phyloP scores from a whole-genome alignment of 2,329 filamentous ascomycete species.

The Chaetoscypha palmicola region DNA sequence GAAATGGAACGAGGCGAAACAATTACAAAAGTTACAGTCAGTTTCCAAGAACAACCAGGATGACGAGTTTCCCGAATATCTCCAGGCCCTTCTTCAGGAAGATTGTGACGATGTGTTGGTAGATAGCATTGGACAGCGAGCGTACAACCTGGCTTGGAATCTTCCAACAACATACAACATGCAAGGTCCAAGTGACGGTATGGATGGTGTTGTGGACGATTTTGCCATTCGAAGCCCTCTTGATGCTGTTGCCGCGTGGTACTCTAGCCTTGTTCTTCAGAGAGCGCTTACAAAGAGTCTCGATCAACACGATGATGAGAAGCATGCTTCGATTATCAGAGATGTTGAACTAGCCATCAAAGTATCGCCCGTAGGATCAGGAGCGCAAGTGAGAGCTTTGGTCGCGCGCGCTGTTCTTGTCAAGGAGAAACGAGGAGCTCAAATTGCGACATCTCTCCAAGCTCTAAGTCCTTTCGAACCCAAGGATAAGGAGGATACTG shows the following conservation, averaged over 20 bases:
- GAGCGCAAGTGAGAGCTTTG: slow-evolving; percentile 55
- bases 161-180: slow-evolving; percentile 63
- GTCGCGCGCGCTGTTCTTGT: slow-evolving; percentile 52
- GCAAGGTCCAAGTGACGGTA: slow-evolving; percentile 57
- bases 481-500: slow-evolving; percentile 19
- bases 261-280: slow-evolving; percentile 68
- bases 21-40: slow-evolving; percentile 47
- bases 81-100: slow-evolving; percentile 67
- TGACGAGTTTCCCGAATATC: slow-evolving; percentile 67
- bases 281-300: slow-evolving; percentile 60
- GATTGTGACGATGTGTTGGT: slow-evolving; percentile 79
- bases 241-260: slow-evolving; percentile 89
- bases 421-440: slow-evolving; percentile 45
- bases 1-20: slow-evolving; percentile 75
- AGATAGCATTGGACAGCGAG: slow-evolving; percentile 70
- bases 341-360: slow-evolving; percentile 63
- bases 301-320: slow-evolving; percentile 39
- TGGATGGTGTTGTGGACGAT: slow-evolving; percentile 81
- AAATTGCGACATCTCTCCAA: slow-evolving; percentile 50
- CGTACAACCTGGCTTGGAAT: slow-evolving; percentile 87
- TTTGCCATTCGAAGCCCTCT: slow-evolving; percentile 77
- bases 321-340: slow-evolving; percentile 35
- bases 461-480: slow-evolving; percentile 40
- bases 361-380: slow-evolving; percentile 71
- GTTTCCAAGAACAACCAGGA: slow-evolving; percentile 38